Conservation (phyloP, 1,284 basidiomycete species). For the Cutaneotrichosporon sp. region DNA sequence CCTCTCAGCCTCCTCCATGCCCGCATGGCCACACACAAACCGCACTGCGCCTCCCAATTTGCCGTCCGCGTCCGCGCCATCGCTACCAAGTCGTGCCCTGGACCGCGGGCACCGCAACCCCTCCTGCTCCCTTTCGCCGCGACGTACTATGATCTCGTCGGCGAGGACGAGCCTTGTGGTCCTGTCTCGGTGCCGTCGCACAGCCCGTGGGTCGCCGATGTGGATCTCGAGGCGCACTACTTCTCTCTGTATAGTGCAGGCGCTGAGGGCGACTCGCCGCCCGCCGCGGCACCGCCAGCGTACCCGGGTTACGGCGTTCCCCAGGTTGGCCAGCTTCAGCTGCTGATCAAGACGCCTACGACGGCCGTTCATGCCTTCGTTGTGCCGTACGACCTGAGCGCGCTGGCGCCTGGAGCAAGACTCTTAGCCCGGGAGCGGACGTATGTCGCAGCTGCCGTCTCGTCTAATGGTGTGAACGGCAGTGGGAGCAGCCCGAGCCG, state of each 20-base stretch:
- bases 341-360: conserved; percentile 51
- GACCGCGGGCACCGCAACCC: conserved; percentile 28
- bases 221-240: conserved; percentile 43
- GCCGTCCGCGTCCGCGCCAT: conserved; percentile 23
- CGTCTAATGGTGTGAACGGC: conserved; percentile 27
- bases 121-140: conserved; percentile 39
- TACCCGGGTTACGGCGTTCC: conserved; percentile 54
- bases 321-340: conserved; percentile 52
- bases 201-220: conserved; percentile 44
- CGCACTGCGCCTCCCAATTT: conserved; percentile 29
- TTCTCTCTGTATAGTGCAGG: conserved; percentile 13
- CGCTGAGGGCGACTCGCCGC: not conserved
- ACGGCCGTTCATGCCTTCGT: conserved; percentile 53
- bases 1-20: conserved; percentile 41
- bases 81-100: conserved; percentile 15
- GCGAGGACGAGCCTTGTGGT: not conserved
- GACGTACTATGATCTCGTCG: conserved; percentile 42
- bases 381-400: conserved; percentile 52
- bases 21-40: conserved; percentile 37
- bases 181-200: conserved; percentile 18
- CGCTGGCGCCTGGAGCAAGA: conserved; percentile 39
- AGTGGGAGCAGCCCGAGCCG: conserved; percentile 19
- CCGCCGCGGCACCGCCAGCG: conserved; percentile 25
- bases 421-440: conserved; percentile 43
- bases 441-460: conserved; percentile 21